Evolutionary conservation across 2,329 filamentous ascomycete genomes (phyloP), one percentile per base, ranked within the genome.

Genomic region (Aspergillus puulaauensis): DNA sequence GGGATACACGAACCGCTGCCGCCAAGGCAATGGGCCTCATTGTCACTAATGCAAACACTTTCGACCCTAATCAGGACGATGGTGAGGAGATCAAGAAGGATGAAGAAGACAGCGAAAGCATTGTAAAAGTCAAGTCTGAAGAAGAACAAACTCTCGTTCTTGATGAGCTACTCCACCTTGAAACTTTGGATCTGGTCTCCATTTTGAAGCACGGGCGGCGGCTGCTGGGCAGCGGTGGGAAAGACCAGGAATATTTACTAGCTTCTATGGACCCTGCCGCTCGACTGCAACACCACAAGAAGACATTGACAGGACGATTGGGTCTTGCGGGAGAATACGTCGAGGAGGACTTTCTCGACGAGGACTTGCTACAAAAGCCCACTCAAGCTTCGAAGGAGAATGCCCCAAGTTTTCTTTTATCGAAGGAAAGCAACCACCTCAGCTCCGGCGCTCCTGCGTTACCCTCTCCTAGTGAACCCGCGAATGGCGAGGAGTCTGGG

Each of bases 1-100:
- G 95, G 95, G 95, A 99, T 71, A 99, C 95, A 24, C 84, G 96
- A 66, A 93, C 89, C 60, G 96, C 95, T 54, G 90, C 96, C 47
- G 92, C 93, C 66, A 96, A 93, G 76, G 95, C 95, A 19, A 88
- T 99, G 58, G 93, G 93, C 58, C 92, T 93, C 68, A 98, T 99
- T 64, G 88, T 96, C 61, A 88, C 93, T 58, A 90, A 98, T 80
- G 91, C 93, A 1, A 87, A 91, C 54, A 79, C 84, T 45, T 96
- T 95, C 73, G 92, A 98, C 68, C 96, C 95, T 1, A 98, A 97
- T 69, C 82, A 83, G 19, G 88, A 87, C 59, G 90, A 93, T 64
- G 83, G 81, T 39, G 64, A 73, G 17, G 65, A 70, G 39, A 70
- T 77, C 52, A 79, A 79, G 61, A 79, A 81, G 53, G 69, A 75